phyloP scores from a whole-genome alignment of 129 eudicot species.

The Ambrosia trifida region DNA sequence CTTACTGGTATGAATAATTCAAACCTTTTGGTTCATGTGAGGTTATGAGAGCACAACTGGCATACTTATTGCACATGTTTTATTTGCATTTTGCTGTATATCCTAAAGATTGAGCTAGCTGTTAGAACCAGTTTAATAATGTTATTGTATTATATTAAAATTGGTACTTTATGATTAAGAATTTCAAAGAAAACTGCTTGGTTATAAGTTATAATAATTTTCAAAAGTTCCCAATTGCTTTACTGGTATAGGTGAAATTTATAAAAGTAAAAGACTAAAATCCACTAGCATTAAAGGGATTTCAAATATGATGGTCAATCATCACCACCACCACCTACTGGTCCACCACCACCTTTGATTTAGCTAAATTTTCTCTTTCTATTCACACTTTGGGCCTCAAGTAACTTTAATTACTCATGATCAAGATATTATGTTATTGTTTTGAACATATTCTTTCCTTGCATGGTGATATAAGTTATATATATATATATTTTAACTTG shows the following conservation, averaged over 20 bases:
- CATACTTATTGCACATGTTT: too few species aligned
- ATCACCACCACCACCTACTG: constrained; percentile 34
- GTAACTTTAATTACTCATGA: constrained; percentile 18
- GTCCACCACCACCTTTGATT: too few species aligned
- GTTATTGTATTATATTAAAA: constrained; percentile 20
- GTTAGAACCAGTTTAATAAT: too few species aligned
- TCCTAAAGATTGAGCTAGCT: too few species aligned
- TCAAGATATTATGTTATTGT: background rate
- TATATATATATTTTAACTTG: too few species aligned
- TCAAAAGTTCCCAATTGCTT: constrained; percentile 31
- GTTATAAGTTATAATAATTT: constrained; percentile 20
- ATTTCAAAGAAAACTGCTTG: constrained; percentile 14
- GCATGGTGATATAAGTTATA: too few species aligned
- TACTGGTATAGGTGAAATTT: constrained; percentile 41
- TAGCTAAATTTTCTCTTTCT: too few species aligned
- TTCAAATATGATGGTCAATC: constrained; percentile 42
- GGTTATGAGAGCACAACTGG: too few species aligned
- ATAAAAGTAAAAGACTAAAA: constrained; percentile 40
- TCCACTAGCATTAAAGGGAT: constrained; percentile 44
- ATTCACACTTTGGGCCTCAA: constrained; percentile 25
- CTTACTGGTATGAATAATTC: too few species aligned
- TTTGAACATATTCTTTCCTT: too few species aligned
- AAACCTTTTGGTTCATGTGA: too few species aligned
- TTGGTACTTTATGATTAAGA: constrained; percentile 25
- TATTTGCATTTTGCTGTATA: too few species aligned